phyloP scores from a whole-genome alignment of 78 protist genomes.

The Dictyostelium purpureum region DNA sequence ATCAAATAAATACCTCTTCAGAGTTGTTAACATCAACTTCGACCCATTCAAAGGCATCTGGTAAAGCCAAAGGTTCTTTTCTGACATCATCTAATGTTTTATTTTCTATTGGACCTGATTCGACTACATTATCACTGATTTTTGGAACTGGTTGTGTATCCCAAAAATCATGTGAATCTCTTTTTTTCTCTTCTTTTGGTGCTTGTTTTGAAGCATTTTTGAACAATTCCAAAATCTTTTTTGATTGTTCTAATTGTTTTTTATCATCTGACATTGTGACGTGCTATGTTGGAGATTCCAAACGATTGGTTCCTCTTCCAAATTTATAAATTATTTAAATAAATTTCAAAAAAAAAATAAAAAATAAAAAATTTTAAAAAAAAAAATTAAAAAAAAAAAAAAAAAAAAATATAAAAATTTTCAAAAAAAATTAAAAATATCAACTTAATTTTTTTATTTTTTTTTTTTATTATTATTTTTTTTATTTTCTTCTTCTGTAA shows the following conservation, averaged over 20 bases:
- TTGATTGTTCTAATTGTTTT: not conserved
- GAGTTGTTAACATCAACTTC: constrained; percentile 75
- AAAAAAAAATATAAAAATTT: not conserved
- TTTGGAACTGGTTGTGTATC: constrained; percentile 95
- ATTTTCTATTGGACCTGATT: constrained; percentile 87
- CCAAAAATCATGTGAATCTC: constrained; percentile 90
- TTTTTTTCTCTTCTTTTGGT: not conserved
- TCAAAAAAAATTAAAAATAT: not conserved
- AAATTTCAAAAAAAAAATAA: not conserved
- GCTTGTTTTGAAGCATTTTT: not conserved
- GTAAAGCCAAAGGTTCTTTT: constrained; percentile 92
- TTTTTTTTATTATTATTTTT: not conserved
- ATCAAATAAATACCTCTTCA: constrained; percentile 44
- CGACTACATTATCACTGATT: constrained; percentile 26
- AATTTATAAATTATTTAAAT: too few relatives aligned
- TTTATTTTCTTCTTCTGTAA: not conserved
- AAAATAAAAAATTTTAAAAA: not conserved
- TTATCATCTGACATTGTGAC: not conserved
- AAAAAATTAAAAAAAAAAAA: not conserved
- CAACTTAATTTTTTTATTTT: not conserved
- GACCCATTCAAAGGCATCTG: constrained; percentile 93
- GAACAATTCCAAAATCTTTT: not conserved
- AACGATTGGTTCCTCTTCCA: not conserved
- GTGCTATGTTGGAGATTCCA: not conserved
- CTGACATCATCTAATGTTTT: constrained; percentile 84